Base-by-base conservation (phyloP, 2,329 filamentous ascomycete species). In the Bipolaris victoriae region DNA sequence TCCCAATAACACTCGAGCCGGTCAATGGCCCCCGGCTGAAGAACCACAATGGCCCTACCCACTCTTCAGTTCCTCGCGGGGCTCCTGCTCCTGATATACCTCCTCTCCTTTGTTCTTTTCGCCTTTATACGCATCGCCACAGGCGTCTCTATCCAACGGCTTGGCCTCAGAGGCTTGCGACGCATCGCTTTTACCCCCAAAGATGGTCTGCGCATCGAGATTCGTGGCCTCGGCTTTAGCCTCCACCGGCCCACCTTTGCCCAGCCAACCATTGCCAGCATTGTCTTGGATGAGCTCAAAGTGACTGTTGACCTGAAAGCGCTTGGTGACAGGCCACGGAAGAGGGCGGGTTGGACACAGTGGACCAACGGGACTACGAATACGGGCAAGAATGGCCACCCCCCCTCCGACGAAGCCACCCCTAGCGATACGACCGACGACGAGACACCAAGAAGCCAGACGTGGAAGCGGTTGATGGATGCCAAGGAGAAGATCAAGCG, bases 201-300 rank as follows among this genome's bases (percentile, higher is more conserved):
- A 77, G 92, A 97, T 84, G 95, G 95, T 67, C 81, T 97, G 70
- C 90, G 90, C 69, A 87, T 99, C 76, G 92, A 97, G 76, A 88
- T 99, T 55, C 88, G 95, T 49, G 91, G 93, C 49, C 83, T 99
- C 50, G 92, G 95, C 43, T 83, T 99, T 68, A 90, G 91, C 55
- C 78, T 98, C 62, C 95, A 99, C 78, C 88, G 93, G 4, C 95
- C 95, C 11, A 98, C 95, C 5, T 98, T 99, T 78, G 92, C 94
- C 45, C 92, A 98, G 76, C 95, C 95, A 43, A 98, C 96, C 61
- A 98, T 94, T 92, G 81, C 97, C 68, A 98, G 93, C 75, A 83
- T 99, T 49, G 90, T 95, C 7, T 79, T 99, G 58, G 91, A 87
- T 69, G 95, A 97, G 73, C 81, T 97, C 48, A 90, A 88, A 48